Base-by-base conservation (phyloP, 1,284 basidiomycete species). In the Sphaerobolus stellatus region DNA sequence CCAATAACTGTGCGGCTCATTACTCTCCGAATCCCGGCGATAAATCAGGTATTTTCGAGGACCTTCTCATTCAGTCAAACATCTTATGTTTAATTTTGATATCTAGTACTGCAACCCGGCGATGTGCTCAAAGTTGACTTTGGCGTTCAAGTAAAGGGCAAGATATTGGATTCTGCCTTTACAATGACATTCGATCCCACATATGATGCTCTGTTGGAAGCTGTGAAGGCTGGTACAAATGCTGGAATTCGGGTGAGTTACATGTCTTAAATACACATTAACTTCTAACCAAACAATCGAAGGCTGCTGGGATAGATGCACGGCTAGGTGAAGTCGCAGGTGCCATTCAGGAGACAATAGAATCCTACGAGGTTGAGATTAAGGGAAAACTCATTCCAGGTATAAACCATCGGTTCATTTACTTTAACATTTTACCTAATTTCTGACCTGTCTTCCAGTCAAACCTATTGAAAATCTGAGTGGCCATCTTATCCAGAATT, bases 81-180 rank as follows among this genome's bases (percentile, higher is more conserved):
- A 54, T 40, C 27, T 43, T 22, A 48, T 48, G 8, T 43, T 41
- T 57, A 24, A 34, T 36, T 28, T 34, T 43, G 27, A 38, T 40
- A 48, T 8, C 18, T 56, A 90, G 92, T 96, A 25, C 76, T 98
- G 38, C 80, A 91, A 65, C 71, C 83, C 54, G 81, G 84, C 38
- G 96, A 99, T 66, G 90, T 98, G 22, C 77, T 98, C 65, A 98
- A 99, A 74, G 92, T 99, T 50, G 96, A 99, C 70, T 86, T 99
- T 67, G 96, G 96, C 55, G 93, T 99, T 1, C 96, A 99, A 60
- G 94, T 98, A 43, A 90, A 90, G 64, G 97, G 96, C 16, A 81
- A 93, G 43, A 99, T 99, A 58, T 71, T 88, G 48, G 96, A 99
- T 71, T 97, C 94, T 31, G 96, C 96, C 1, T 98, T 99, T 71